Evolutionary conservation across 306 rosid genomes (phyloP).

Genomic region (Hippophae gyantsensis): DNA sequence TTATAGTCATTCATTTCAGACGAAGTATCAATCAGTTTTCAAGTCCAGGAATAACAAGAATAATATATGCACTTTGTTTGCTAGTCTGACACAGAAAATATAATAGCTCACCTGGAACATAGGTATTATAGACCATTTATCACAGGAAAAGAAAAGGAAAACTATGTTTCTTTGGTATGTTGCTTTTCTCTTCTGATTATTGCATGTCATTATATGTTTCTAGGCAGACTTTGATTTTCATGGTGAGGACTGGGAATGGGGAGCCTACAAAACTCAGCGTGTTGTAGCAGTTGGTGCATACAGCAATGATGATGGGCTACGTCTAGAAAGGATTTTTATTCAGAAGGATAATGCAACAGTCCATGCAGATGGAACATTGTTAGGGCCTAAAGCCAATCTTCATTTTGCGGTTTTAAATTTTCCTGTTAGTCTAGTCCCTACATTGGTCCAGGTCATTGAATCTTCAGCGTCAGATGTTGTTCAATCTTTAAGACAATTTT

Average conservation of each 20-base stretch:
- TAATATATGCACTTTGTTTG: too few relatives aligned
- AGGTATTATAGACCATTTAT: too few relatives aligned
- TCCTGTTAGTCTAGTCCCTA: constrained; percentile 83
- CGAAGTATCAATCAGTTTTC: too few relatives aligned
- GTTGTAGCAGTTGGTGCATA: constrained; percentile 76
- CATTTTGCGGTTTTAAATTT: constrained; percentile 88
- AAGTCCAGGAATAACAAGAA: too few relatives aligned
- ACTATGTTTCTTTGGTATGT: constrained; percentile 6
- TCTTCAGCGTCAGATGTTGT: constrained; percentile 64
- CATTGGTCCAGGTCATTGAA: constrained; percentile 66
- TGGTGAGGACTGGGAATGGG: constrained; percentile 99
- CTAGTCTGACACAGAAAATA: too few relatives aligned
- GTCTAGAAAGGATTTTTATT: constrained; percentile 57
- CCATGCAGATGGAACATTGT: constrained; percentile 91
- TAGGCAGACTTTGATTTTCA: constrained; percentile 88
- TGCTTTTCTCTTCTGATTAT: constrained; percentile 19
- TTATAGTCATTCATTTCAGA: too few relatives aligned
- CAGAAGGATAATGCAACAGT: constrained; percentile 88
- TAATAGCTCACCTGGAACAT: too few relatives aligned
- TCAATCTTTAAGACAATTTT: constrained; percentile 57
- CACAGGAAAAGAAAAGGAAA: too few relatives aligned
- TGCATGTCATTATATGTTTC: constrained; percentile 18
- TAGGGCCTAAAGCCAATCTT: constrained; percentile 79
- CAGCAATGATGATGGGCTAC: constrained; percentile 69
- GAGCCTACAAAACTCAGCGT: constrained; percentile 76